Conservation (phyloP, 345 rosid genomes). For the Barbarea vulgaris region DNA sequence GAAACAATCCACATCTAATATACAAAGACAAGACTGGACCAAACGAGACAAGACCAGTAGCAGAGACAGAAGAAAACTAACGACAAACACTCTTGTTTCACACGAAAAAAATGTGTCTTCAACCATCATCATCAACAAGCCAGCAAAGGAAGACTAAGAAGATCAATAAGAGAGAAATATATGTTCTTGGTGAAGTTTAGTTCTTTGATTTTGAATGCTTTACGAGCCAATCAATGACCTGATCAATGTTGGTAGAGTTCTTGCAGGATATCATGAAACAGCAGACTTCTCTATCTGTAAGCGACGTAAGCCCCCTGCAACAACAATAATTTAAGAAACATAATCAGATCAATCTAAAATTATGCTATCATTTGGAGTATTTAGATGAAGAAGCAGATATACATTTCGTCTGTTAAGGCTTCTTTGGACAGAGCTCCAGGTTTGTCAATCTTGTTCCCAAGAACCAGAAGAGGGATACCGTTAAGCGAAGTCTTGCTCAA, state of each 20-base stretch:
- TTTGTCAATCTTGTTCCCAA: slow-evolving; percentile 78
- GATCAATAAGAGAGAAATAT: slow-evolving; percentile 17
- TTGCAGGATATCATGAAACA: slow-evolving; percentile 80
- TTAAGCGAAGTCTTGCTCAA: slow-evolving; percentile 63
- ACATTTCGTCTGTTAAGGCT: slow-evolving; percentile 59
- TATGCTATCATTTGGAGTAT: neutral
- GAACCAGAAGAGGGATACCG: slow-evolving; percentile 69
- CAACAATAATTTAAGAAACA: neutral
- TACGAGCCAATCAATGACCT: slow-evolving; percentile 74
- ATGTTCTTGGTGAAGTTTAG: slow-evolving; percentile 38
- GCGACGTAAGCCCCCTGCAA: slow-evolving; percentile 64
- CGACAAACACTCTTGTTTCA: slow-evolving; percentile 26
- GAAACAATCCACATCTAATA: slow-evolving; percentile 20
- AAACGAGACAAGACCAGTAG: neutral
- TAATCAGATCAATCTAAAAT: neutral
- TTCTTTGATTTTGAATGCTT: slow-evolving; percentile 72
- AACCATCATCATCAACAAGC: slow-evolving; percentile 17
- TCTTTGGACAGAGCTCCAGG: slow-evolving; percentile 64
- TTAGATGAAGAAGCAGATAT: slow-evolving; percentile 25
- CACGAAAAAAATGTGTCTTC: slow-evolving; percentile 6
- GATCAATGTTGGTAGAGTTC: slow-evolving; percentile 70
- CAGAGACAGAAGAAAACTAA: neutral
- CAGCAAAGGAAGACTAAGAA: slow-evolving; percentile 25
- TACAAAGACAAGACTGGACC: slow-evolving; percentile 21
- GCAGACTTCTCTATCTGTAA: slow-evolving; percentile 63